Evolutionary conservation across 2,329 filamentous ascomycete genomes (phyloP).

Genomic region (Hortaea sp.): DNA sequence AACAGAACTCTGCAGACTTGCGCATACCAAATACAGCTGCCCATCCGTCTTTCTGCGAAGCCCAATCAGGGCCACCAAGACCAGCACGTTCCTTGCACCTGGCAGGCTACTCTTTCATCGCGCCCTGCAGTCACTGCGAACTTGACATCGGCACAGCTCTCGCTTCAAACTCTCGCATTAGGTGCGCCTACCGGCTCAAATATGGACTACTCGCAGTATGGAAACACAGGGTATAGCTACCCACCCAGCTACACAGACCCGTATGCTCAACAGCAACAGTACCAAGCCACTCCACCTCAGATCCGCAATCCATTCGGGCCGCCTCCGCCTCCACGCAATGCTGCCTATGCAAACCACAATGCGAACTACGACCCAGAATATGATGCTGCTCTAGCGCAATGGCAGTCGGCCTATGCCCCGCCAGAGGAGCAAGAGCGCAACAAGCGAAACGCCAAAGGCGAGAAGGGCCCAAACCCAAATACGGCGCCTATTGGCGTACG

Average conservation of each 20-base stretch:
- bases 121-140: too few species aligned
- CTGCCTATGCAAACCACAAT: conserved; percentile 17
- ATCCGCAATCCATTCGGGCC: conserved; percentile 74
- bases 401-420: conserved; percentile 53
- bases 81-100: too few species aligned
- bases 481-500: conserved; percentile 3
- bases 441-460: conserved; percentile 5
- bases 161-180: background rate
- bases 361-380: conserved; percentile 60
- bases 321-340: conserved; percentile 30
- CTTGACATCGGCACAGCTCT: too few species aligned
- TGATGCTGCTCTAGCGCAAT: conserved; percentile 86
- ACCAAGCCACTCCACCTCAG: conserved; percentile 43
- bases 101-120: too few species aligned
- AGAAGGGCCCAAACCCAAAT: conserved; percentile 8
- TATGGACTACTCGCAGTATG: conserved; percentile 9
- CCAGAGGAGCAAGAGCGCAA: conserved; percentile 18
- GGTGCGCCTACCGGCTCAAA: background rate
- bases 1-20: too few species aligned
- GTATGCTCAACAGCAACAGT: conserved; percentile 36
- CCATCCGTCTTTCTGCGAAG: too few species aligned
- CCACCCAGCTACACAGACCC: conserved; percentile 23
- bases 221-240: conserved; percentile 11
- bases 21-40: too few species aligned
- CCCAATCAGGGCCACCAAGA: too few species aligned